These are phyloP conservation scores for Orbilia oligospora DNA, from an alignment of 2,329 filamentous ascomycete genomes.

Conservation along the genomic window DNA sequence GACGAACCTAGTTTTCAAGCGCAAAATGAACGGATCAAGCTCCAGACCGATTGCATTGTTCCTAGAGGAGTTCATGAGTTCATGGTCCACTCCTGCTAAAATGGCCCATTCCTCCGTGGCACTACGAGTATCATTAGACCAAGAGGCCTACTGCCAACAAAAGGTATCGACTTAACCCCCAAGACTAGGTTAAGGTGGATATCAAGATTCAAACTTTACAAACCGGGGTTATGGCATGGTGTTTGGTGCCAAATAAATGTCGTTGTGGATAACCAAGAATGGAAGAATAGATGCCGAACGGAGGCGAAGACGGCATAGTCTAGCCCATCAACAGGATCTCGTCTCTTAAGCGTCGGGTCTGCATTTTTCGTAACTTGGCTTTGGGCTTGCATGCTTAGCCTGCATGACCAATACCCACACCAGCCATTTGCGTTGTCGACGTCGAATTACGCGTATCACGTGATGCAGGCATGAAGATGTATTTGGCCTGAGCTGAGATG, in stretches of 20 bases:
- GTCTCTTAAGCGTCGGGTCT: constrained; percentile 31
- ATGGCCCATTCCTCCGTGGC: constrained; percentile 35
- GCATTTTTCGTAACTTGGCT: constrained; percentile 34
- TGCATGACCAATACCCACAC: background rate
- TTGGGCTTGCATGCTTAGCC: constrained; percentile 51
- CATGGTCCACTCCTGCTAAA: constrained; percentile 5
- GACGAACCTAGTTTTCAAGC: constrained; percentile 17
- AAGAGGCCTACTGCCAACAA: background rate
- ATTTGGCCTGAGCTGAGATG: background rate
- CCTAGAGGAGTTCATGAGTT: background rate
- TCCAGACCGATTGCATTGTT: background rate
- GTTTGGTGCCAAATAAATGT: constrained; percentile 11
- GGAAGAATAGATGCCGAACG: constrained; percentile 49
- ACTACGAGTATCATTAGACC: background rate
- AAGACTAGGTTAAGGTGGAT: constrained; percentile 21
- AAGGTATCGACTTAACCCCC: background rate
- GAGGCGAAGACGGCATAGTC: constrained; percentile 52
- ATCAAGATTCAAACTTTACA: constrained; percentile 28
- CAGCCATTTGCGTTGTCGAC: constrained; percentile 15
- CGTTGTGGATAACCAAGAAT: constrained; percentile 32
- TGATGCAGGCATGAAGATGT: constrained; percentile 1
- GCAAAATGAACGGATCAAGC: background rate
- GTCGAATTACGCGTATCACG: constrained; percentile 14
- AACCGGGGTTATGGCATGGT: constrained; percentile 15
- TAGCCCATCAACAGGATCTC: constrained; percentile 54